These are phyloP conservation scores for Cryptococcus sp. DNA, from an alignment of 1,284 basidiomycete genomes.

Conservation along the genomic window DNA sequence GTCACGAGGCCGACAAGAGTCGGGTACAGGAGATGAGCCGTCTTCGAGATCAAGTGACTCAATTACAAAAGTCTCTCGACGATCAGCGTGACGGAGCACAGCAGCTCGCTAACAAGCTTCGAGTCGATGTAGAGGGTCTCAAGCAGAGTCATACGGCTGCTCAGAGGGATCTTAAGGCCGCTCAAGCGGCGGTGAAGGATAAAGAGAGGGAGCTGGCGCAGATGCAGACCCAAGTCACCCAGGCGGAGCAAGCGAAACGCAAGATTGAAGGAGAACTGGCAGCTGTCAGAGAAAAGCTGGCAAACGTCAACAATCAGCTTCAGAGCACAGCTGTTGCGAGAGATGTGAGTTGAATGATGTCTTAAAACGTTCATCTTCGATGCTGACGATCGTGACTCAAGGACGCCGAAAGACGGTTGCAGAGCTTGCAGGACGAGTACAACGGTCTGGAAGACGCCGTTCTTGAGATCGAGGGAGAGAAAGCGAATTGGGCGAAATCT, in stretches of 20 bases:
- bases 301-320: constrained; percentile 68
- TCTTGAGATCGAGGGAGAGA: constrained; percentile 78
- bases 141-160: constrained; percentile 58
- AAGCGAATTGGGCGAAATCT: constrained; percentile 71
- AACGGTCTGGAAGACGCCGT: constrained; percentile 85
- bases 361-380: constrained; percentile 7
- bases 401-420: constrained; percentile 74
- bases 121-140: constrained; percentile 52
- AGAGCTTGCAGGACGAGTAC: constrained; percentile 65
- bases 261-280: constrained; percentile 74
- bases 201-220: constrained; percentile 58
- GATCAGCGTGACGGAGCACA: constrained; percentile 40
- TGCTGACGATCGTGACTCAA: constrained; percentile 40
- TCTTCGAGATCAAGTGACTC: constrained; percentile 67
- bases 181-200: constrained; percentile 59
- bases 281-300: constrained; percentile 68
- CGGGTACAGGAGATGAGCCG: constrained; percentile 78
- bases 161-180: constrained; percentile 59
- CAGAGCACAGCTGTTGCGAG: constrained; percentile 65
- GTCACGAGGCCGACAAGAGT: constrained; percentile 80
- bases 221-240: constrained; percentile 60
- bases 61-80: constrained; percentile 37
- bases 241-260: constrained; percentile 71
- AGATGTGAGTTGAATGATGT: constrained; percentile 61
- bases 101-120: constrained; percentile 47